Percentiles rank a stretch among this genome's conserved stretches.
Conservation (phyloP, 805 yeast species). For the Candida ipomoeae region DNA sequence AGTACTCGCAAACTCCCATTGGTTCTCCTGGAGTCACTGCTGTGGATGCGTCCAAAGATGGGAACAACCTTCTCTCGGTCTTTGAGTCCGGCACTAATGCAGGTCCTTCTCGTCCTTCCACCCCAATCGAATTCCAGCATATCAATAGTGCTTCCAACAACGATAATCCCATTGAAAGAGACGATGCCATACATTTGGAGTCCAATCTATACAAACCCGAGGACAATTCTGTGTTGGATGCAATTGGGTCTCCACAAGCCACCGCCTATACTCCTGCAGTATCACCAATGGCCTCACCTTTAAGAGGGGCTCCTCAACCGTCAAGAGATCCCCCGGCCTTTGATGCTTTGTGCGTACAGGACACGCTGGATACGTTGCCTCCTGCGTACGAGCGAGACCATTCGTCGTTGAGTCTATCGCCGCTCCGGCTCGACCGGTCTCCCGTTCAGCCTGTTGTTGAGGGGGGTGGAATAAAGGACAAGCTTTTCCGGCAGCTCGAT, state of each 20-base stretch:
- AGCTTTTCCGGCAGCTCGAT: constrained; percentile 13
- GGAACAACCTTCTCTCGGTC: neutral
- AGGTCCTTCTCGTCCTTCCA: constrained; percentile 5
- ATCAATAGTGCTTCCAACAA: constrained; percentile 23
- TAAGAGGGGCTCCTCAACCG: constrained; percentile 8
- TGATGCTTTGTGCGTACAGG: constrained; percentile 4
- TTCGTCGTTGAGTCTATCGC: constrained; percentile 10
- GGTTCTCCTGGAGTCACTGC: constrained; percentile 53
- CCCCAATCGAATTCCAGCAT: constrained; percentile 25
- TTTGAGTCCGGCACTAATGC: neutral
- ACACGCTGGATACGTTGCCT: constrained; percentile 14
- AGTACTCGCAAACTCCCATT: constrained; percentile 41
- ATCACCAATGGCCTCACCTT: constrained; percentile 12
- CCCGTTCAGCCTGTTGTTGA: neutral
- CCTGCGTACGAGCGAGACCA: constrained; percentile 13
- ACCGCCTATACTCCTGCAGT: constrained; percentile 13
- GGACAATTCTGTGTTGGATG: constrained; percentile 25
- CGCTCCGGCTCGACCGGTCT: constrained; percentile 11
- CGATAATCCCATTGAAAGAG: constrained; percentile 35
- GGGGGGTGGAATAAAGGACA: constrained; percentile 8
- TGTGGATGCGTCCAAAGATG: constrained; percentile 27
- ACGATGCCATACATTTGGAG: constrained; percentile 37
- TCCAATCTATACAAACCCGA: constrained; percentile 55
- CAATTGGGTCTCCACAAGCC: constrained; percentile 18
- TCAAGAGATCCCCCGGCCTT: constrained; percentile 17